Evolutionary conservation across 176 grass and related monocot genomes (phyloP), one percentile per base, ranked within the genome.

Genomic region (Oryza longistaminata): DNA sequence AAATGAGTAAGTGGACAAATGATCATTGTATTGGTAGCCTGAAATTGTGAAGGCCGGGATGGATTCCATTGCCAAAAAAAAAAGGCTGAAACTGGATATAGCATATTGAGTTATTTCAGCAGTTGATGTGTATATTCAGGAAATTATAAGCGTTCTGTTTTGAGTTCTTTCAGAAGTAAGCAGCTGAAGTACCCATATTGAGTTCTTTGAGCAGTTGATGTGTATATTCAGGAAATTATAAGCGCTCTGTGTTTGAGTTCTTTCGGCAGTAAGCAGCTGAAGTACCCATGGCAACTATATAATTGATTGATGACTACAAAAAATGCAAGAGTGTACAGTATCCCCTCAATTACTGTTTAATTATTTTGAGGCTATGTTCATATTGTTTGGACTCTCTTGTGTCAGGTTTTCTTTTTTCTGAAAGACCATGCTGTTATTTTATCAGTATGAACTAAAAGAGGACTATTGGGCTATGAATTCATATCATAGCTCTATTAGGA

Each of bases 241-340:
- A n/a, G n/a, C n/a, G n/a, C n/a, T n/a, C n/a, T n/a, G n/a, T n/a
- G n/a, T 55, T 66, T 67, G 58, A 46, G 58, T 24, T 9, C 7
- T 61, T 22, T 22, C 6, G 9, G 19, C 21, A 22, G 58, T 22
- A 7, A n/a, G 19, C 58, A 22, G 8, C 17, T 85, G 77, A 77
- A 62, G 65, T 52, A 7, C 14, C 24, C 72, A 64, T 71, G 46
- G 71, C 65, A 81, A 76, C 64, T 64, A 49, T n/a, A n/a, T n/a
- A n/a, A 35, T 42, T 62, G 22, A 53, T 17, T 81, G 76, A 75
- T 85, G 49, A 50, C 82, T 85, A 71, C 64, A 62, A 81, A 81
- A 64, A 81, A 39, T 70, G 75, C 70, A 53, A 22, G 35, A 24
- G 55, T 10, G 75, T 27, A 60, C 13, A 39, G 29, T 15, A 55